Percentiles rank a stretch among this genome's conserved stretches.
These are phyloP conservation scores for Boletus pseudopeckii DNA, from an alignment of 768 basidiomycete species.

Conservation along the genomic window DNA sequence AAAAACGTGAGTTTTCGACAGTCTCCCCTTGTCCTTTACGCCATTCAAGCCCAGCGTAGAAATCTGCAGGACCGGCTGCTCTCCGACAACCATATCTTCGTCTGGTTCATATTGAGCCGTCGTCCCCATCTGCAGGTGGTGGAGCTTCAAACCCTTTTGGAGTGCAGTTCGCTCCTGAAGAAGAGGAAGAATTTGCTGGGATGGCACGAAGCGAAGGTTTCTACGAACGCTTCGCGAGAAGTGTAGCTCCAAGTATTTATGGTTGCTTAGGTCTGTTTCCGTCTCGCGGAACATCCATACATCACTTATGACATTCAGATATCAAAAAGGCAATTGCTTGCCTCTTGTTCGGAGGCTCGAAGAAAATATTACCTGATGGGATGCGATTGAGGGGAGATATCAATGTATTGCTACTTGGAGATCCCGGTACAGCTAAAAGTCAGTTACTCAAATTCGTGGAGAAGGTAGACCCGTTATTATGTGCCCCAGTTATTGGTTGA, in stretches of 20 bases:
- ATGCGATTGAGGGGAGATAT: slow-evolving; percentile 97
- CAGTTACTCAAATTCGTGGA: slow-evolving; percentile 98
- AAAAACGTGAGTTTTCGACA: slow-evolving; percentile 59
- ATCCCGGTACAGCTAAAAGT: slow-evolving; percentile 98
- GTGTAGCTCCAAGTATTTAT: slow-evolving; percentile 96
- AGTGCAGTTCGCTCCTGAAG: slow-evolving; percentile 86
- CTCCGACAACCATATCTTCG: slow-evolving; percentile 93
- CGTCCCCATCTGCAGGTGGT: slow-evolving; percentile 69
- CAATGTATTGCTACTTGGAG: slow-evolving; percentile 93
- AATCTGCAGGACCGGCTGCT: slow-evolving; percentile 80
- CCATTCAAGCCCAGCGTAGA: slow-evolving; percentile 38
- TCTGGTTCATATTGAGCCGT: slow-evolving; percentile 86
- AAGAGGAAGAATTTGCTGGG: slow-evolving; percentile 94
- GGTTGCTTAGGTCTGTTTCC: slow-evolving; percentile 76
- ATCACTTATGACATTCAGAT: slow-evolving; percentile 48
- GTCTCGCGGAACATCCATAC: not conserved
- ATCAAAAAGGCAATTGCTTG: slow-evolving; percentile 98
- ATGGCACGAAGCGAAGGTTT: slow-evolving; percentile 86
- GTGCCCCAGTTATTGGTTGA: not conserved
- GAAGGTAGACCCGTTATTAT: slow-evolving; percentile 49
- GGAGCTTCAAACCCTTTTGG: slow-evolving; percentile 83
- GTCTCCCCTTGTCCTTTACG: not conserved
- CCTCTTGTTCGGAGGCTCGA: slow-evolving; percentile 95
- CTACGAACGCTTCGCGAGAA: slow-evolving; percentile 90
- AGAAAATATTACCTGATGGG: slow-evolving; percentile 94